Percentiles rank a stretch among this genome's conserved stretches.
Evolutionary conservation across 2,329 filamentous ascomycete species (phyloP).

Genomic region (Diaporthe velutina): DNA sequence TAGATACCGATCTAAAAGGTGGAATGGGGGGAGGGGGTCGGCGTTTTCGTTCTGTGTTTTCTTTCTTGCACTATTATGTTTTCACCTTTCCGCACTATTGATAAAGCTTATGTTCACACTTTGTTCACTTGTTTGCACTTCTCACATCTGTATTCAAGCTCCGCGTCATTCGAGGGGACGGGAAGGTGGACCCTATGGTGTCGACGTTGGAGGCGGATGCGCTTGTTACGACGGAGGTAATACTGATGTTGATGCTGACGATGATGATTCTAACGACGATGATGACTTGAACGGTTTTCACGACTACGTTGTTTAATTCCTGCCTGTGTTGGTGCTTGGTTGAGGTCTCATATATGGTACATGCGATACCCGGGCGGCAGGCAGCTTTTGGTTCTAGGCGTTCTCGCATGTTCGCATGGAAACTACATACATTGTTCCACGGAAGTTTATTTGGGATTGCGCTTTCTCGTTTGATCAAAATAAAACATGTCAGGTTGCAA

Average conservation of each 20-base stretch:
- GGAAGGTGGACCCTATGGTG: neutral
- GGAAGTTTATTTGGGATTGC: neutral
- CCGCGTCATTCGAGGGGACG: neutral
- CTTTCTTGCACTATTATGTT: neutral
- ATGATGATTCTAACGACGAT: neutral
- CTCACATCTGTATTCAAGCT: neutral
- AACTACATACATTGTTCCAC: neutral
- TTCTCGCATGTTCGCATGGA: neutral
- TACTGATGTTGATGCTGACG: neutral
- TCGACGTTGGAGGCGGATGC: neutral
- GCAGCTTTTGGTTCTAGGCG: neutral
- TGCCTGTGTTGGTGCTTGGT: neutral
- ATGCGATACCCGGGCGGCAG: slow-evolving; percentile 7
- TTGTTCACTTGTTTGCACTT: neutral
- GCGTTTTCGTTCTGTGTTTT: neutral
- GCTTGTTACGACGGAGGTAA: neutral
- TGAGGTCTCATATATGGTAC: slow-evolving; percentile 1
- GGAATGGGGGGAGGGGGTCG: neutral
- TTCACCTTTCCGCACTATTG: neutral
- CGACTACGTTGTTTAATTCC: neutral
- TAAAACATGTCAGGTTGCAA: neutral
- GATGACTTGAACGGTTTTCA: slow-evolving; percentile 4
- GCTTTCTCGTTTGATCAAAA: neutral
- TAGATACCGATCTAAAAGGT: slow-evolving; percentile 20
- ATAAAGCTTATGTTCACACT: neutral